A percentile compares a stretch with the other conserved stretches of the same genome.
phyloP scores from a whole-genome alignment of 495 filamentous ascomycete genomes.

The Antarctomyces pellizariae region DNA sequence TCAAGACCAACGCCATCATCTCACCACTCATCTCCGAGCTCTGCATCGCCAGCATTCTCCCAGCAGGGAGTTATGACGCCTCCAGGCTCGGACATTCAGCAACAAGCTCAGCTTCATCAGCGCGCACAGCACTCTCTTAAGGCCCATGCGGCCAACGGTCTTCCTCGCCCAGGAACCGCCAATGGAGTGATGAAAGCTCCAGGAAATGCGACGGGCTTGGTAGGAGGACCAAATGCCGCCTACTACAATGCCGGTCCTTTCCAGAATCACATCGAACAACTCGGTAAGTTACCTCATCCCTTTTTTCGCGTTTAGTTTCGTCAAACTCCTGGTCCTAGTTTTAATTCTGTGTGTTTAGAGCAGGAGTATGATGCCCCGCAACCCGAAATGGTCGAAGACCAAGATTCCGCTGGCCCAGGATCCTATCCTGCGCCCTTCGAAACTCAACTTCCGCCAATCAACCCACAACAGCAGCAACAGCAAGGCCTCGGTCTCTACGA shows the following conservation, averaged over 20 bases:
- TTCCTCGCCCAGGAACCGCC: slow-evolving; percentile 16
- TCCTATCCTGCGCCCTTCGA: slow-evolving; percentile 36
- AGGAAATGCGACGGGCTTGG: slow-evolving; percentile 13
- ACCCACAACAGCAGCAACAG: slow-evolving; percentile 6
- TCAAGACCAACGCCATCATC: slow-evolving; percentile 65
- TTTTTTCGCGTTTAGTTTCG: slow-evolving; percentile 21
- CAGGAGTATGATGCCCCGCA: slow-evolving; percentile 98
- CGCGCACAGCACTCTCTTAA: slow-evolving; percentile 19
- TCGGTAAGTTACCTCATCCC: slow-evolving; percentile 68
- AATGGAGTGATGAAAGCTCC: slow-evolving; percentile 8
- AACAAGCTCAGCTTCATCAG: slow-evolving; percentile 19
- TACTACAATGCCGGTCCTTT: slow-evolving; percentile 65
- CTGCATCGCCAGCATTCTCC: slow-evolving; percentile 45
- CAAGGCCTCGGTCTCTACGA: slow-evolving; percentile 58
- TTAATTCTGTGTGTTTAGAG: slow-evolving; percentile 68
- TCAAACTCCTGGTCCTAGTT: slow-evolving; percentile 61
- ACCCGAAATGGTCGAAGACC: slow-evolving; percentile 79
- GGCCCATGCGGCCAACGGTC: slow-evolving; percentile 13
- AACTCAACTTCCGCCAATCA: slow-evolving; percentile 14
- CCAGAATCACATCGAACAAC: slow-evolving; percentile 87
- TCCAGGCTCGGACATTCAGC: slow-evolving; percentile 36
- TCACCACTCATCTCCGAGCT: slow-evolving; percentile 53
- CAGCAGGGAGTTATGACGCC: slow-evolving; percentile 49
- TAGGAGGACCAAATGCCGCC: slow-evolving; percentile 16
- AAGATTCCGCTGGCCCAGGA: slow-evolving; percentile 40